Base-by-base conservation (phyloP, 306 rosid genomes). In the Ceratonia siliqua region DNA sequence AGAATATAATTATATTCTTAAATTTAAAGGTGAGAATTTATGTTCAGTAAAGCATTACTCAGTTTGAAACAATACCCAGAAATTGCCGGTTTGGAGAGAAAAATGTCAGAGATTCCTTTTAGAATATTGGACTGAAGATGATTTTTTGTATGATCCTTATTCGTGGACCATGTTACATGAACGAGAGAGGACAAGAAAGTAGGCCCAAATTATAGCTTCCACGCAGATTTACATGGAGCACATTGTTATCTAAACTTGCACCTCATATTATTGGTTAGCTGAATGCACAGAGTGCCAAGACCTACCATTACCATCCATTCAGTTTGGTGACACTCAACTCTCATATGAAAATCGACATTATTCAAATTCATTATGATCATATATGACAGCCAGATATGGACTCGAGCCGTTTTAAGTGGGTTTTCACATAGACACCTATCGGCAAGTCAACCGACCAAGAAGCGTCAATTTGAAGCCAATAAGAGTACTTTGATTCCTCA, bases 331-430 rank as follows among this genome's bases (percentile, higher is more conserved):
- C 25, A 68, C 57, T 68, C 48, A 69, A 54, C 58, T 46, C 65
- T 64, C 50, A 55, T 49, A 30, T 70, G 33, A 38, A n/a, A 62
- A 61, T 17, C 38, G 68, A 58, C 49, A 55, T 52, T 46, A 20
- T 62, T 73, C 77, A 55, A 77, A 58, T 77, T 77, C 77, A 52
- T 42, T 53, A 15, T 78, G 82, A 77, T 77, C 7, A 54, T n/a
- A n/a, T n/a, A n/a, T 45, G 77, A 68, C 73, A 50, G 25, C 45
- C 56, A 68, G 48, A 46, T 36, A 63, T 52, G 65, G 56, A 73
- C 41, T 27, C 21, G 25, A 78, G 65, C n/a, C 43, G 3, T 42
- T 32, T 53, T 68, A 35, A 50, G 21, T 67, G 68, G 54, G 42
- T 55, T 43, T 2, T 21, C 81, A 81, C 17, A 28, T 22, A 5